Evolutionary conservation across 768 basidiomycete genomes (phyloP).

Genomic region (Lactarius sanguifluus): DNA sequence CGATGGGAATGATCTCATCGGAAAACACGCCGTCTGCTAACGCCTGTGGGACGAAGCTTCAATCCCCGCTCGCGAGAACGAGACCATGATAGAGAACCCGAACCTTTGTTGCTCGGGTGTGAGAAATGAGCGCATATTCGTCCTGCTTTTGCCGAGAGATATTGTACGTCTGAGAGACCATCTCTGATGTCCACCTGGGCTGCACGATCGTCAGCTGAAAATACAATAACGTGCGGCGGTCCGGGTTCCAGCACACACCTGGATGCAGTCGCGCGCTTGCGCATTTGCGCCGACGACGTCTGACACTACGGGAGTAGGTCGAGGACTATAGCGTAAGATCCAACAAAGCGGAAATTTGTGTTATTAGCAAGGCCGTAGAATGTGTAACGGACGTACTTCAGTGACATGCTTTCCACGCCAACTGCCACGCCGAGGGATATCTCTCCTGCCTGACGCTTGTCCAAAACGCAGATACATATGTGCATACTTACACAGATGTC

Average conservation of each 20-base stretch:
- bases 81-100: constrained; percentile 7
- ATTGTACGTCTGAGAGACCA: constrained; percentile 80
- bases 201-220: constrained; percentile 34
- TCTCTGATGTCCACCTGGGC: constrained; percentile 94
- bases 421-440: constrained; percentile 84
- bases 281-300: constrained; percentile 56
- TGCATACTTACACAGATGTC: constrained; percentile 80
- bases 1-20: constrained; percentile 87
- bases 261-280: constrained; percentile 73
- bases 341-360: constrained; percentile 12
- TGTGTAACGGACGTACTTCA: constrained; percentile 53
- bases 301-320: constrained; percentile 69
- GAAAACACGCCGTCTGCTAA: constrained; percentile 69
- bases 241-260: constrained; percentile 42
- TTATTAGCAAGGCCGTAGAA: background rate
- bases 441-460: constrained; percentile 57
- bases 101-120: constrained; percentile 73
- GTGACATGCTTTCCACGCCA: constrained; percentile 81
- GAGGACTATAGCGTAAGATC: constrained; percentile 47
- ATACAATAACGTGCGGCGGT: background rate
- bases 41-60: constrained; percentile 45
- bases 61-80: constrained; percentile 9
- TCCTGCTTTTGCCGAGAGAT: constrained; percentile 83
- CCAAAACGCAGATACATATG: background rate
- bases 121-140: constrained; percentile 84